Conservation (phyloP, 352 stramenopile genomes). For the Thraustotheca clavata region DNA sequence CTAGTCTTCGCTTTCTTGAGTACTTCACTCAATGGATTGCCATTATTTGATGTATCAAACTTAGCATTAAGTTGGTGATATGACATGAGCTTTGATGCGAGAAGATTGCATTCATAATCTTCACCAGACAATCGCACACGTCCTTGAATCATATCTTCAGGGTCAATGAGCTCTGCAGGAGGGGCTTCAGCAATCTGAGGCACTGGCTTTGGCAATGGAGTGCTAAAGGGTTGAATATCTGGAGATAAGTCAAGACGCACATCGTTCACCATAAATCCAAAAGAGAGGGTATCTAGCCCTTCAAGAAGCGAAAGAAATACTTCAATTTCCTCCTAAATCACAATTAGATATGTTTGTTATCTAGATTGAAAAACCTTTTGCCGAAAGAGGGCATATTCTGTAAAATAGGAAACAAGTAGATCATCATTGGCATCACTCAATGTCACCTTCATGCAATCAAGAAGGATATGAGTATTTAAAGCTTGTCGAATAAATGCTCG, state of each 20-base stretch:
- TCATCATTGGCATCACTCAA: slow-evolving; percentile 67
- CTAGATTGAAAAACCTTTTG: slow-evolving; percentile 29
- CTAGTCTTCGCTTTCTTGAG: slow-evolving; percentile 46
- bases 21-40: slow-evolving; percentile 66
- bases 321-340: slow-evolving; percentile 44
- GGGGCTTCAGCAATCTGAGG: slow-evolving; percentile 7
- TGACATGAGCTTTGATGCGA: slow-evolving; percentile 67
- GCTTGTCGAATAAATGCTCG: slow-evolving; percentile 69
- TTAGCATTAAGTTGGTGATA: slow-evolving; percentile 59
- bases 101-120: slow-evolving; percentile 49
- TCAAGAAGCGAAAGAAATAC: slow-evolving; percentile 63
- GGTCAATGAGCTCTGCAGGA: slow-evolving; percentile 64
- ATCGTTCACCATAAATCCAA: slow-evolving; percentile 76
- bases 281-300: slow-evolving; percentile 54
- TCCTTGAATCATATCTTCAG: slow-evolving; percentile 72
- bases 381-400: slow-evolving; percentile 63
- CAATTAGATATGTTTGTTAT: not conserved
- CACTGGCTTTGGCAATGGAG: slow-evolving; percentile 37
- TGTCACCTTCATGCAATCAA: slow-evolving; percentile 57
- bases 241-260: slow-evolving; percentile 47
- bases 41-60: slow-evolving; percentile 64
- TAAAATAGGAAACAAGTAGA: slow-evolving; percentile 72
- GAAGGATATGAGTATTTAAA: slow-evolving; percentile 74
- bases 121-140: slow-evolving; percentile 59
- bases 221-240: slow-evolving; percentile 66